phyloP scores from a whole-genome alignment of 2,329 filamentous ascomycete genomes.

The Scopulariopsis brevicaulis region DNA sequence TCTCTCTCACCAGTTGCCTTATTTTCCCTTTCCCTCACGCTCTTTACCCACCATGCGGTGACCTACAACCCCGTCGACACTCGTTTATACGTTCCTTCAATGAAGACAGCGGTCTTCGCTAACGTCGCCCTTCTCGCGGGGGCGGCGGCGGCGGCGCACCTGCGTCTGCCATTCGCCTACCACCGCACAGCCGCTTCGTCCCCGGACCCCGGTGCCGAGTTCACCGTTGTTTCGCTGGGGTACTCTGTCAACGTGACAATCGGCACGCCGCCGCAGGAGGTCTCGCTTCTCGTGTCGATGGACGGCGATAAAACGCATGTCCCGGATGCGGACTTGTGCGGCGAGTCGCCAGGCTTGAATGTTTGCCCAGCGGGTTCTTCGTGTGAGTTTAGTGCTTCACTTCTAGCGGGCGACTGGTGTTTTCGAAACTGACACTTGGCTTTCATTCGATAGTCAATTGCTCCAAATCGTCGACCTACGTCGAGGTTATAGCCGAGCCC shows the following conservation, averaged over 20 bases:
- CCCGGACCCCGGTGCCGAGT: neutral
- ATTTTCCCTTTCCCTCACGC: neutral
- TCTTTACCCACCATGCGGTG: neutral
- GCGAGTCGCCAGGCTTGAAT: conserved; percentile 22
- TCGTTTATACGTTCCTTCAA: neutral
- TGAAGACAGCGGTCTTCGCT: neutral
- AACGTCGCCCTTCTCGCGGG: neutral
- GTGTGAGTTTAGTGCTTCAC: conserved; percentile 15
- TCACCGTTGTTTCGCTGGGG: neutral
- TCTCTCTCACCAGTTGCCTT: neutral
- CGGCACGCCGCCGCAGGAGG: conserved; percentile 46
- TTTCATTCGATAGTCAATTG: conserved; percentile 32
- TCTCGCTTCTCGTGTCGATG: conserved; percentile 53
- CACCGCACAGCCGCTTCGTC: neutral
- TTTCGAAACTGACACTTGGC: conserved; percentile 3
- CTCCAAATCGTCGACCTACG: conserved; percentile 65
- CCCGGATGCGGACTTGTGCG: conserved; percentile 16
- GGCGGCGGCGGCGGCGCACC: neutral
- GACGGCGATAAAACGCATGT: conserved; percentile 63
- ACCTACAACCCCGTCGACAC: neutral
- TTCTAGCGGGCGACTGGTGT: neutral
- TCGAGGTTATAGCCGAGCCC: conserved; percentile 69
- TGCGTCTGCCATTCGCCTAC: neutral
- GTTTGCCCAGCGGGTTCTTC: neutral
- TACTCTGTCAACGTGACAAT: conserved; percentile 54